Percentiles rank a stretch among this genome's conserved stretches.
phyloP scores from a whole-genome alignment of 306 rosid species.

The Dalbergia cochinchinensis region DNA sequence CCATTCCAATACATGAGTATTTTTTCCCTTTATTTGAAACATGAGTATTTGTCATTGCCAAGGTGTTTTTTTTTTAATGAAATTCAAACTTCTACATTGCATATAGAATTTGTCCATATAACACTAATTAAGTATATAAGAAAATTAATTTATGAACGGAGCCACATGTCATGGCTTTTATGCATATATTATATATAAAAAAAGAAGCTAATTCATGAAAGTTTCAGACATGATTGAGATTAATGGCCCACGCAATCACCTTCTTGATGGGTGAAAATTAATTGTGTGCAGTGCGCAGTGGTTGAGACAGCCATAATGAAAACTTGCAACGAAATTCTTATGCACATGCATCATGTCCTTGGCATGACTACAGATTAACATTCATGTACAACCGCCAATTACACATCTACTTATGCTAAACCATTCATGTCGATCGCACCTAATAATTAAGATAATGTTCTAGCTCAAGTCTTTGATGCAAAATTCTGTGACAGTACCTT shows the following conservation, averaged over 20 bases:
- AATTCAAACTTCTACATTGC: neutral
- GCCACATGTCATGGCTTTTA: too few species aligned
- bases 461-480: slow-evolving; percentile 18
- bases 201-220: neutral
- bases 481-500: neutral
- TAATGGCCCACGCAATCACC: slow-evolving; percentile 39
- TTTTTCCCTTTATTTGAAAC: too few species aligned
- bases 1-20: too few species aligned
- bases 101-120: too few species aligned
- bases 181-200: too few species aligned
- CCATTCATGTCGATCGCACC: neutral
- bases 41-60: neutral
- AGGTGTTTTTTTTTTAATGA: too few species aligned
- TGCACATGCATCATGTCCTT: slow-evolving; percentile 37
- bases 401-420: neutral
- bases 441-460: neutral
- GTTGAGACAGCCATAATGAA: slow-evolving; percentile 66
- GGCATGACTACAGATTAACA: neutral
- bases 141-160: too few species aligned
- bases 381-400: neutral
- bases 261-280: slow-evolving; percentile 15
- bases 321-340: slow-evolving; percentile 55
- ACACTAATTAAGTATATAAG: neutral
- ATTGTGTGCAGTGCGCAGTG: slow-evolving; percentile 52
- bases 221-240: slow-evolving; percentile 30